Evolutionary conservation across 306 rosid species (phyloP), one percentile per base, ranked within the genome.

Genomic region (Quercus rubra): DNA sequence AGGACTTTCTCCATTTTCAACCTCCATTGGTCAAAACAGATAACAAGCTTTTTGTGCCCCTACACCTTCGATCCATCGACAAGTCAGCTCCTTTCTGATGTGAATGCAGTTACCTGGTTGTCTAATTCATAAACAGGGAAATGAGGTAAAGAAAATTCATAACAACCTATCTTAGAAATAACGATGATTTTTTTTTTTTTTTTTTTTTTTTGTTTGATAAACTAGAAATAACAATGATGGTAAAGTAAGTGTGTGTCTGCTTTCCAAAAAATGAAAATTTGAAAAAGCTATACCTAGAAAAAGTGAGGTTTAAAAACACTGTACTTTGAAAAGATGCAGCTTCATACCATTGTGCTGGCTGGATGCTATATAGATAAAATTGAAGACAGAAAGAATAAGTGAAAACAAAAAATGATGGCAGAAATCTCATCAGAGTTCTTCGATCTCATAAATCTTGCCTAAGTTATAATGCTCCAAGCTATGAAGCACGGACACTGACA

Each of bases 61-160:
- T 35, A 2, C 70, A 28, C 33, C 81, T 72, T 31, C 80, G 52
- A 61, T 77, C 57, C 80, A 71, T 74, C 58, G 71, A 76, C 63
- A 79, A 30, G 68, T 51, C 68, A 51, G 64, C 55, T 68, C 75
- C 83, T 55, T 57, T 33, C 52, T 69, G 66, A 79, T 77, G 55
- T 76, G 73, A 33, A 74, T 76, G 61, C 25, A 27, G 41, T 81
- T 80, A 88, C 81, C 89, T 85, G 83, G 79, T 82, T 80, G 80
- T 17, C 91, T 89, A 84, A 38, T 86, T 67, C 38, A 62, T 76
- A 79, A 69, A 13, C 49, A 4, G 3, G 55, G 35, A 51, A 35
- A 59, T 51, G 54, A 77, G 55, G 54, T n/a, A 71, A 20, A 23
- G 11, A 12, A 23, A 11, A 63, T 33, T 57, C 55, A 49, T 62